A percentile compares a stretch with the other conserved stretches of the same genome.
Evolutionary conservation across 306 rosid species (phyloP).

Genomic region (Crotalaria pallida): DNA sequence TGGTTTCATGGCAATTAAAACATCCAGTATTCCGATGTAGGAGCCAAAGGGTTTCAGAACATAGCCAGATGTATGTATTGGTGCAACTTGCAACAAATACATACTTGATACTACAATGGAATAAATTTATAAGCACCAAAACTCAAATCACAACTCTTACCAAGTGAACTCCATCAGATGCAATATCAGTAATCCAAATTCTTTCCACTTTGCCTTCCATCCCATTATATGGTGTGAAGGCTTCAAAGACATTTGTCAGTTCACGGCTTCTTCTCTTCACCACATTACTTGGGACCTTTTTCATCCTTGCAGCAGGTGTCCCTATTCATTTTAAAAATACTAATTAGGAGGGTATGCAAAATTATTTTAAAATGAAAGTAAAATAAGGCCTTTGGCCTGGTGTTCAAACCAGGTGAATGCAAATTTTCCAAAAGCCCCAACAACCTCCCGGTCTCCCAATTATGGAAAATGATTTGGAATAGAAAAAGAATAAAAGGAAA

Average conservation of each 20-base stretch:
- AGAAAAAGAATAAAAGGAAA: too few species aligned
- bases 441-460: background rate
- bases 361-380: conserved; percentile 7
- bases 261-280: conserved; percentile 97
- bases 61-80: background rate
- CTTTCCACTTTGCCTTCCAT: conserved; percentile 92
- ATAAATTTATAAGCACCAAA: background rate
- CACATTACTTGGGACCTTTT: conserved; percentile 78
- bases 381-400: background rate
- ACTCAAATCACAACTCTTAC: conserved; percentile 37
- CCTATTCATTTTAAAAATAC: conserved; percentile 43
- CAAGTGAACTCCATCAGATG: conserved; percentile 88
- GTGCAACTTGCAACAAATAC: conserved; percentile 3
- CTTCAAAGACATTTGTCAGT: conserved; percentile 81
- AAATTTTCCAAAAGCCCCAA: background rate
- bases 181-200: conserved; percentile 94
- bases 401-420: background rate
- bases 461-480: background rate
- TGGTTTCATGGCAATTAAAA: background rate
- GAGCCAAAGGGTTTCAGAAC: conserved; percentile 1
- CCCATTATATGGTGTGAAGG: conserved; percentile 77
- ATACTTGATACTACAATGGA: conserved; percentile 10
- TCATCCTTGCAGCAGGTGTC: conserved; percentile 99
- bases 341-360: background rate
- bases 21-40: background rate